phyloP scores from a whole-genome alignment of 169 alveolate species.

The Plasmodium vivax region DNA sequence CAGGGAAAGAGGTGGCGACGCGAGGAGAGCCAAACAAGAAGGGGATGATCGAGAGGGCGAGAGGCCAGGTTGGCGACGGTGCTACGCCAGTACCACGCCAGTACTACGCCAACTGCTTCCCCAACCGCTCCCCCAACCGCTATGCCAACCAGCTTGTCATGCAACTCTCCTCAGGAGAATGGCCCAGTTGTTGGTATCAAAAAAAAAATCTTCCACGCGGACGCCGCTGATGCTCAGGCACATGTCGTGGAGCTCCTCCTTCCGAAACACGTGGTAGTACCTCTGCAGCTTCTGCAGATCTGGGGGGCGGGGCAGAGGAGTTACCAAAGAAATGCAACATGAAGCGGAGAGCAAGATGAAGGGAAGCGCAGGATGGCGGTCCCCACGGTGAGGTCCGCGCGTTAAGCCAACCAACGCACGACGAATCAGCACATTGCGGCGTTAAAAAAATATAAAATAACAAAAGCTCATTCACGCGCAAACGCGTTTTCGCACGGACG shows the following conservation, averaged over 20 bases:
- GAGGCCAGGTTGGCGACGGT: background rate
- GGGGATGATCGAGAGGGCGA: background rate
- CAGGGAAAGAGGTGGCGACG: background rate
- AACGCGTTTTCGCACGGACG: background rate
- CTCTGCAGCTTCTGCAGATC: constrained; percentile 82
- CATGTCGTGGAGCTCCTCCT: constrained; percentile 92
- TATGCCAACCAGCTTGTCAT: background rate
- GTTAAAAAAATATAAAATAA: background rate
- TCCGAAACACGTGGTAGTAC: constrained; percentile 93
- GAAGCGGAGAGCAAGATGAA: background rate
- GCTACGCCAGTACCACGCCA: too few relatives aligned
- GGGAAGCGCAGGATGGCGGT: background rate
- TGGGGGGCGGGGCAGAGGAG: background rate
- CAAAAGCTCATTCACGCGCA: constrained; percentile 30
- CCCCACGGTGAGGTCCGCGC: too few relatives aligned
- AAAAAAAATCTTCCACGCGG: constrained; percentile 68
- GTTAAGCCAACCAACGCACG: background rate
- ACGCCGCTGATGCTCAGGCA: constrained; percentile 73
- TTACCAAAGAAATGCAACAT: constrained; percentile 3
- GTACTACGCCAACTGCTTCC: too few relatives aligned
- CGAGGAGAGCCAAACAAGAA: background rate
- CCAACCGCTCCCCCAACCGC: too few relatives aligned
- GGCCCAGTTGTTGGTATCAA: constrained; percentile 79
- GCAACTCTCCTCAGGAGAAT: constrained; percentile 54
- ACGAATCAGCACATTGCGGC: background rate